Evolutionary conservation across 176 grass and related monocot genomes (phyloP).

Genomic region (Musa acuminata): DNA sequence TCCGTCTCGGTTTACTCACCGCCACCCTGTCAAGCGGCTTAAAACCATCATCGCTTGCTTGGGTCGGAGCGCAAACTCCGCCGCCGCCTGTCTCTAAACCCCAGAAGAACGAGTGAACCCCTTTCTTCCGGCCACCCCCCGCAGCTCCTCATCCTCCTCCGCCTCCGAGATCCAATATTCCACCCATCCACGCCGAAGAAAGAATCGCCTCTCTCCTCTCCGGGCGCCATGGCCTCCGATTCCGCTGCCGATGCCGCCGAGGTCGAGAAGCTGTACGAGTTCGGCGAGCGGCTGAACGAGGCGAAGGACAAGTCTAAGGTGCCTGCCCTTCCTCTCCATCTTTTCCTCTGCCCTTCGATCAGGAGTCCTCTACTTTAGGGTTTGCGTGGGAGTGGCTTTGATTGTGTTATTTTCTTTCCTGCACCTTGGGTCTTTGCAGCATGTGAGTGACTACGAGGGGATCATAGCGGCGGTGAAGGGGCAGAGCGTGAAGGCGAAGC

Average conservation of each 20-base stretch:
- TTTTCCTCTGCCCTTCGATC: background rate
- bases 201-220: background rate
- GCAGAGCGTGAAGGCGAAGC: constrained; percentile 89
- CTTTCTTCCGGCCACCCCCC: background rate
- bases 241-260: constrained; percentile 55
- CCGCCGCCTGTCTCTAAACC: background rate
- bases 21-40: background rate
- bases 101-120: background rate
- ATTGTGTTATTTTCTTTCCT: background rate
- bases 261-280: constrained; percentile 96
- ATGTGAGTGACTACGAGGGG: constrained; percentile 74
- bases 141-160: background rate
- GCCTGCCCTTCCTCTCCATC: background rate
- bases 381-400: constrained; percentile 1
- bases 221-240: constrained; percentile 49
- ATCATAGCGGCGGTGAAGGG: constrained; percentile 82
- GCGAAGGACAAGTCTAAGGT: constrained; percentile 90
- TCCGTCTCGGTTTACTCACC: background rate
- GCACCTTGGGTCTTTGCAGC: constrained; percentile 26
- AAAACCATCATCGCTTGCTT: background rate
- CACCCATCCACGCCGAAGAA: background rate
- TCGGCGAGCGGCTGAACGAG: constrained; percentile 76
- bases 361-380: background rate
- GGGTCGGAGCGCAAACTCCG: background rate
- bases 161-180: background rate